Evolutionary conservation across 1,284 basidiomycete species (phyloP), one percentile per base, ranked within the genome.

Genomic region (Bondarzewia mesenterica): DNA sequence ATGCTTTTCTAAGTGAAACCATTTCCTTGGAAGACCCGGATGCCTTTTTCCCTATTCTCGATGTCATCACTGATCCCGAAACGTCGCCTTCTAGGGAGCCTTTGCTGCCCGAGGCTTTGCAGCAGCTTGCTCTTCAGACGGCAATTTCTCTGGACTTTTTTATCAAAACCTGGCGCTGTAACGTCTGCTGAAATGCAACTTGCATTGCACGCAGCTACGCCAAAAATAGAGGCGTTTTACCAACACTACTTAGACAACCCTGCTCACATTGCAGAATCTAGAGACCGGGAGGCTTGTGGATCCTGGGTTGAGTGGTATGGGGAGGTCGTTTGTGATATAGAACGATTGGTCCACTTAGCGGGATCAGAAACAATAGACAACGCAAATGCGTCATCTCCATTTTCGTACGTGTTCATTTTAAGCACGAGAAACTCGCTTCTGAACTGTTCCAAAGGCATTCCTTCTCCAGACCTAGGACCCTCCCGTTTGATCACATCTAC

Each of bases 251-350:
- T 62, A 63, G 56, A 68, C n/a, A 63, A 64, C 2, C 49, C 51
- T 10, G 42, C 16, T 18, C 20, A 10, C 12, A n/a, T 16, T 3
- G 38, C 38, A 21, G 39, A 22, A 10, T 41, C 43, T 7, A 42
- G 23, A 1, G 42, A 67, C 10, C 60, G 60, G 16, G 57, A 61
- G 3, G 62, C 63, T 0, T 93, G 92, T 59, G 80, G 73, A 1
- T 85, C 84, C 16, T 95, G 91, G 92, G 83, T 94, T 3, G 88
- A 93, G 52, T 93, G 89, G 85, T 84, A 86, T 57, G 89, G 89
- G 0, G 68, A 80, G 50, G 73, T 80, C 15, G 79, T 87, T 8
- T 95, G 92, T 60, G 80, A 82, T 47, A 73, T 78, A 3, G 78
- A 86, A 37, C 77, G 71, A 3, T 69, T 93, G 44, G 70, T 69